Percentiles rank a stretch among this genome's conserved stretches.
Evolutionary conservation across 2,329 filamentous ascomycete genomes (phyloP).

Genomic region (Beauveria caledonica): DNA sequence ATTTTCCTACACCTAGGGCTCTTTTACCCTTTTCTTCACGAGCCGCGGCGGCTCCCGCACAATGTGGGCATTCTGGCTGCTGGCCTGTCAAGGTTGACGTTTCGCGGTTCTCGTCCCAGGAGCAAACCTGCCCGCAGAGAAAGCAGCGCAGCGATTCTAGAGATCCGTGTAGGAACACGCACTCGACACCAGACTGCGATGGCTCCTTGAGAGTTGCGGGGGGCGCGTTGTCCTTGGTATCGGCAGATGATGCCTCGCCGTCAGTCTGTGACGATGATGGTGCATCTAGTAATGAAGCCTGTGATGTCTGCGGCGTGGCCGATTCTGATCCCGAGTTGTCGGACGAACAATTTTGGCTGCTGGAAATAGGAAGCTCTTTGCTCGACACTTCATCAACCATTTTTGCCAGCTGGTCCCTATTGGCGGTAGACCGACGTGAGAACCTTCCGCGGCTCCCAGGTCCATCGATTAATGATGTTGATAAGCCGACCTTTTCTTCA

Average conservation of each 20-base stretch:
- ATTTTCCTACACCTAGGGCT: slow-evolving; percentile 56
- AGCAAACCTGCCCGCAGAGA: slow-evolving; percentile 46
- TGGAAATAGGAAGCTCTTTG: not conserved
- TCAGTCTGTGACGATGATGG: slow-evolving; percentile 8
- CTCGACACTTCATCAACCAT: slow-evolving; percentile 29
- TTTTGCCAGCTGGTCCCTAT: slow-evolving; percentile 25
- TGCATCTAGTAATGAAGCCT: not conserved
- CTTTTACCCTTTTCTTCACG: slow-evolving; percentile 59
- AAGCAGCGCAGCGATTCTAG: slow-evolving; percentile 57
- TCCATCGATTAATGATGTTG: slow-evolving; percentile 52
- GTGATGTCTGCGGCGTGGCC: not conserved
- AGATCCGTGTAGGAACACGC: slow-evolving; percentile 67
- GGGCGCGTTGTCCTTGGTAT: slow-evolving; percentile 14
- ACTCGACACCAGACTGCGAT: slow-evolving; percentile 43
- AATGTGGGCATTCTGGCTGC: slow-evolving; percentile 60
- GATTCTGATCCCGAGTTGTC: not conserved
- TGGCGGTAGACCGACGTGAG: slow-evolving; percentile 38
- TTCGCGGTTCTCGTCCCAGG: slow-evolving; percentile 53
- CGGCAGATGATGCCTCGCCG: slow-evolving; percentile 15
- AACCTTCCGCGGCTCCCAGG: slow-evolving; percentile 55
- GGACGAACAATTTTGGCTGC: slow-evolving; percentile 13
- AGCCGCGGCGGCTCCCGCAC: slow-evolving; percentile 52
- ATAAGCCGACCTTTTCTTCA: slow-evolving; percentile 61
- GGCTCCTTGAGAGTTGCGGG: slow-evolving; percentile 17
- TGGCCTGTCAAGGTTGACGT: slow-evolving; percentile 51